Conservation (phyloP, 169 alveolate genomes). For the Babesia bovis region DNA sequence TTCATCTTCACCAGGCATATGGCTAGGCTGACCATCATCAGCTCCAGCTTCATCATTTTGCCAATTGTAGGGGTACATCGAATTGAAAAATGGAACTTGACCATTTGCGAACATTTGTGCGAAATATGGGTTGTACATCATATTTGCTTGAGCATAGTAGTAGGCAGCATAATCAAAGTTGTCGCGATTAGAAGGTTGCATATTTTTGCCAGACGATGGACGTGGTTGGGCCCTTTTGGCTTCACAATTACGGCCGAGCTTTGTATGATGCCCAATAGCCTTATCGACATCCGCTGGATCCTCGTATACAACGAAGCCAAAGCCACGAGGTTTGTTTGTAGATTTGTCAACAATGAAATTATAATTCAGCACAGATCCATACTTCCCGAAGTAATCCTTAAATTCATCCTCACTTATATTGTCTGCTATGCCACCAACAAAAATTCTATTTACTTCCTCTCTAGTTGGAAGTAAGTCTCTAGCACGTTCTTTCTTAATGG, state of each 20-base stretch:
- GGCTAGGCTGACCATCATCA: not conserved
- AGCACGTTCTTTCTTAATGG: slow-evolving; percentile 75
- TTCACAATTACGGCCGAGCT: slow-evolving; percentile 87
- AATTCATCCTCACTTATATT: slow-evolving; percentile 76
- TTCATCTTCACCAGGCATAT: slow-evolving; percentile 15
- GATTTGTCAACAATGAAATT: slow-evolving; percentile 83
- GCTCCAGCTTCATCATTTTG: slow-evolving; percentile 9
- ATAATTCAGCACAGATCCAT: slow-evolving; percentile 86
- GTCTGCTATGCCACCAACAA: slow-evolving; percentile 91
- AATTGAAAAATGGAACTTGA: slow-evolving; percentile 34
- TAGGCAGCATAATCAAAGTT: slow-evolving; percentile 53
- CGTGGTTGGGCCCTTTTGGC: slow-evolving; percentile 88
- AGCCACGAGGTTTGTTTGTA: slow-evolving; percentile 89
- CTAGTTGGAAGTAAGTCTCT: slow-evolving; percentile 72
- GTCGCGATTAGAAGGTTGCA: slow-evolving; percentile 2
- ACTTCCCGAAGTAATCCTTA: slow-evolving; percentile 80
- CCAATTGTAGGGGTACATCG: slow-evolving; percentile 50
- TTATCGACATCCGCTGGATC: slow-evolving; percentile 78
- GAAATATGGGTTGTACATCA: slow-evolving; percentile 61
- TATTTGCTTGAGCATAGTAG: slow-evolving; percentile 68
- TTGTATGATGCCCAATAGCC: slow-evolving; percentile 78
- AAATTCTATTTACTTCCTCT: slow-evolving; percentile 76
- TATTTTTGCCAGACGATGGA: slow-evolving; percentile 28
- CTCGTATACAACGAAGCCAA: slow-evolving; percentile 87
- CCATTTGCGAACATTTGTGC: slow-evolving; percentile 60